Evolutionary conservation across 2,329 filamentous ascomycete species (phyloP).

Genomic region (Juglanconis oblonga): DNA sequence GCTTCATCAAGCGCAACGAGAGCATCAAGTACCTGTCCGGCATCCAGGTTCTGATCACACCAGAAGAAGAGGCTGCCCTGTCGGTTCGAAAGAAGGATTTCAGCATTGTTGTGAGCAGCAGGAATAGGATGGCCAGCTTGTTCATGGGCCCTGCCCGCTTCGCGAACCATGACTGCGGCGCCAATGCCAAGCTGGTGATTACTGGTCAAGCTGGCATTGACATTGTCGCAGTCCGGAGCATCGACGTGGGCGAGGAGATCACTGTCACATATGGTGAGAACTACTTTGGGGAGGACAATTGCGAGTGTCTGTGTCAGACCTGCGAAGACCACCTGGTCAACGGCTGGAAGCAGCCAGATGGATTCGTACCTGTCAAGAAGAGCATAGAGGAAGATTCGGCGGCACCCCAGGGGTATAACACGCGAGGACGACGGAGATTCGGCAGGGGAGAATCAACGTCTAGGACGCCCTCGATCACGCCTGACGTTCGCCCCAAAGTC

Average conservation of each 20-base stretch:
- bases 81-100: slow-evolving; percentile 86
- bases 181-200: slow-evolving; percentile 85
- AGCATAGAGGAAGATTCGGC: slow-evolving; percentile 52
- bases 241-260: slow-evolving; percentile 87
- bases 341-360: slow-evolving; percentile 69
- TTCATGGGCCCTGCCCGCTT: slow-evolving; percentile 96
- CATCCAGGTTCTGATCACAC: slow-evolving; percentile 87
- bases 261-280: slow-evolving; percentile 94
- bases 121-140: slow-evolving; percentile 84
- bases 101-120: slow-evolving; percentile 90
- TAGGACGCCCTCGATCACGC: slow-evolving; percentile 55
- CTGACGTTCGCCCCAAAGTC: slow-evolving; percentile 52
- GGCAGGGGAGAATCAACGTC: slow-evolving; percentile 49
- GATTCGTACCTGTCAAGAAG: slow-evolving; percentile 41
- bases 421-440: slow-evolving; percentile 53
- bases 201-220: slow-evolving; percentile 84
- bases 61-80: slow-evolving; percentile 82
- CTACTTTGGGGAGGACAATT: slow-evolving; percentile 94
- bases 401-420: slow-evolving; percentile 47
- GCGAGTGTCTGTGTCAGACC: slow-evolving; percentile 86
- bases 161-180: slow-evolving; percentile 93
- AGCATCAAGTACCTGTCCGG: slow-evolving; percentile 87
- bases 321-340: slow-evolving; percentile 76
- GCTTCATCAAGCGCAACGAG: slow-evolving; percentile 75
- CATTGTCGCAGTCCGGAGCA: slow-evolving; percentile 79